Base-by-base conservation (phyloP, 2,329 filamentous ascomycete genomes). In the Hymenotorrendiella dingleyae region DNA sequence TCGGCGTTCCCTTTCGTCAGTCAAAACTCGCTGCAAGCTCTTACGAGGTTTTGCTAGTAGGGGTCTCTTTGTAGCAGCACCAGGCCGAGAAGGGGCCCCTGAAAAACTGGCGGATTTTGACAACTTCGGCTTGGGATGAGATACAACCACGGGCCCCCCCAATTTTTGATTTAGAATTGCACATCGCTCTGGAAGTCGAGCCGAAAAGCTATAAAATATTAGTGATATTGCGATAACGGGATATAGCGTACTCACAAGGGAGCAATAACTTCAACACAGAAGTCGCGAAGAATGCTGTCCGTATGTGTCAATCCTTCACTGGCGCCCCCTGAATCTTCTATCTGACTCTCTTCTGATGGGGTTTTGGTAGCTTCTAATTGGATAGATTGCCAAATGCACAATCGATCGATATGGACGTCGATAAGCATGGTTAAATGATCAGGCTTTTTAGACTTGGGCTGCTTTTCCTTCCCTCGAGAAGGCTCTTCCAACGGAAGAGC, bases 341-440 rank as follows among this genome's bases (percentile, higher is more conserved):
- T 21, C 68, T 66, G 35, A 63, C 61, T 42, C 59, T 62, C 42
- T 64, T 61, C 30, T 66, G 64, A 2, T 50, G 48, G 1, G 10
- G 36, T 43, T 48, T 63, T 50, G 33, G 74, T 62, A 42, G 78
- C 74, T 49, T 84, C 76, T 17, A 78, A 66, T 26, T 80, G 78
- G 6, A 86, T 81, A 3, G 85, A 87, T 58, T 90, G 84, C 86
- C 86, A 91, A 46, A 93, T 93, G 55, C 83, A 87, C 19, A 93
- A 67, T 35, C 84, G 80, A 61, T 93, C 86, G 6, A 86, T 76
- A 39, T 89, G 76, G 0, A 88, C 69, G 56, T 91, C 86, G 4
- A 89, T 68, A 16, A 86, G 69, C 6, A 80, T 66, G 1, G 73
- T 72, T 6, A 86, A 66, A 53, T 88, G 80, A 50, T 83, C 76